Conservation (phyloP, 371 early-diverging fungal species). For the Mortierella polycephala region DNA sequence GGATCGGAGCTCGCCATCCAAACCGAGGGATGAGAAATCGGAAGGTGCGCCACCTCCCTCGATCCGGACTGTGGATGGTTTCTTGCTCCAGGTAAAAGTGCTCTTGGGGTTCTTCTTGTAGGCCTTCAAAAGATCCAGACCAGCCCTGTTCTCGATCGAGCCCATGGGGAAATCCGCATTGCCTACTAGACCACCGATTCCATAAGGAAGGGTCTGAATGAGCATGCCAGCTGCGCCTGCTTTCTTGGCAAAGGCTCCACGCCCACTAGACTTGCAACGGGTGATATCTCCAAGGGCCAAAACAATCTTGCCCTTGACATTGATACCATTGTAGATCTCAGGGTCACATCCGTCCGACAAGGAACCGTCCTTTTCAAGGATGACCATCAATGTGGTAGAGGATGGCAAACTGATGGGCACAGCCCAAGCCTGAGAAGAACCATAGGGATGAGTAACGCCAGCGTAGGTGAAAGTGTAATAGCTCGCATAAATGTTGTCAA, state of each 20-base stretch:
- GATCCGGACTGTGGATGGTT: conserved; percentile 15
- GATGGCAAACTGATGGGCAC: conserved; percentile 5
- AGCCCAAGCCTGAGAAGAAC: conserved; percentile 7
- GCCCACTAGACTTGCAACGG: conserved; percentile 59
- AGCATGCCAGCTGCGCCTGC: conserved; percentile 73
- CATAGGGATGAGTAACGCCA: conserved; percentile 3
- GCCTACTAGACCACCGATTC: conserved; percentile 39
- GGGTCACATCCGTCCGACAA: conserved; percentile 62
- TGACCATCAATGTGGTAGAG: conserved; percentile 6
- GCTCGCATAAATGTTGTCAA: conserved; percentile 63
- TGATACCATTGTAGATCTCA: conserved; percentile 10
- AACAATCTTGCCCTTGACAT: conserved; percentile 61
- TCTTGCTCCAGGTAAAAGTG: conserved; percentile 4
- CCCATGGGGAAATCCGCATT: conserved; percentile 41
- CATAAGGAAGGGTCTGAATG: conserved; percentile 57
- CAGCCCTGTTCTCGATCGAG: conserved; percentile 56
- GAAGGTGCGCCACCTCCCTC: conserved; percentile 59
- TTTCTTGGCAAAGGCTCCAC: conserved; percentile 59
- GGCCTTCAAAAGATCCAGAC: conserved; percentile 15
- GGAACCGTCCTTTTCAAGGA: conserved; percentile 16
- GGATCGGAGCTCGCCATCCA: conserved; percentile 71
- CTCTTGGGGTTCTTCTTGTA: conserved; percentile 7
- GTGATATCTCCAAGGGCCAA: conserved; percentile 65
- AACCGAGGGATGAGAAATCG: conserved; percentile 69
- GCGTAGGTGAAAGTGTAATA: conserved; percentile 24